Base-by-base conservation (phyloP, 345 rosid genomes). In the Rhizophora mangle region DNA sequence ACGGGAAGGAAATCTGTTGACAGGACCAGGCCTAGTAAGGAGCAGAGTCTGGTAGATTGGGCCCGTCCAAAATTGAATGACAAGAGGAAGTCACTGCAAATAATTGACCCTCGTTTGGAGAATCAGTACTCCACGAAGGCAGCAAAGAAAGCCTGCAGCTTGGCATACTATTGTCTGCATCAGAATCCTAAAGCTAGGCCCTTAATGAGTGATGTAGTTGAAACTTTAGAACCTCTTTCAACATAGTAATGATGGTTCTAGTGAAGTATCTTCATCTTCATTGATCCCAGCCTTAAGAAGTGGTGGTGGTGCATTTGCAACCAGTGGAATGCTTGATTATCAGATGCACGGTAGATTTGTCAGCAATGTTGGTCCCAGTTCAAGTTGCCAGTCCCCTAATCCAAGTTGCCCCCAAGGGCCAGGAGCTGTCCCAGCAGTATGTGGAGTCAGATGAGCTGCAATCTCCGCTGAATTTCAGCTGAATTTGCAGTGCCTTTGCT, bases 111-210 rank as follows among this genome's bases (percentile, higher is more conserved):
- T 21, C 85, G 92, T 79, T 80, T 92, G 82, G 92, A 89, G 78
- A 82, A 81, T 72, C 99, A 92, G 75, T 92, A 95, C 82, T 89
- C 96, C 2, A 89, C 87, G 63, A 85, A 88, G 73, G 97, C 97
- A 71, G 97, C 96, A 27, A 96, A 89, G 79, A 95, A 88, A 76
- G 96, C 99, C 29, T 91, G 96, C 87, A 91, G 96, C 82, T 78
- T 94, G 84, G 98, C 97, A 1, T 91, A 88, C 78, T 91, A 91
- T 70, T 91, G 97, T 80, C 82, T 91, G 61, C 91, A 96, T 83
- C 98, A 88, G 78, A 94, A 94, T 78, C 97, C 97, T 3, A 94
- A 94, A 81, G 98, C 98, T 47, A 89, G 97, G 74, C 98, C 98
- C 34, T 73, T 94, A 70, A 93, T 91, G 98, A 89, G 97, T 43